A percentile compares a stretch with the other conserved stretches of the same genome.
Evolutionary conservation across 441 rosid species (phyloP).

Genomic region (Gossypium schwendimanii): DNA sequence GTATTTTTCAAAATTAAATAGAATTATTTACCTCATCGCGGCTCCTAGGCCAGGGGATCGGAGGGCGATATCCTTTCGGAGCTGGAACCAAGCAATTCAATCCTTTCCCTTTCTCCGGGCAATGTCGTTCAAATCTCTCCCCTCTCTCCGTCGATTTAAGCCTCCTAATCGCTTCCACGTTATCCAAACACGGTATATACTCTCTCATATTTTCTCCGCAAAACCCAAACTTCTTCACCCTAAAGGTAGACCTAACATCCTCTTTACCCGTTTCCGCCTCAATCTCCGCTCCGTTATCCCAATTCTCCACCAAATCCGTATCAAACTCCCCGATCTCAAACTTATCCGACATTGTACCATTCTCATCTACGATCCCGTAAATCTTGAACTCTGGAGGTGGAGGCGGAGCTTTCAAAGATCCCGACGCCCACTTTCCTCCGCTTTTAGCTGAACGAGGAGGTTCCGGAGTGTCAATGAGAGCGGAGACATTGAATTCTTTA

Average conservation of each 20-base stretch:
- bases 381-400: slow-evolving; percentile 33
- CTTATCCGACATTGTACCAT: slow-evolving; percentile 73
- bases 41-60: slow-evolving; percentile 90
- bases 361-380: slow-evolving; percentile 71
- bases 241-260: slow-evolving; percentile 19
- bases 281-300: slow-evolving; percentile 40
- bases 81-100: slow-evolving; percentile 79
- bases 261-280: slow-evolving; percentile 19
- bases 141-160: slow-evolving; percentile 66
- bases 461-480: slow-evolving; percentile 24
- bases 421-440: background rate
- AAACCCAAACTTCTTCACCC: slow-evolving; percentile 31
- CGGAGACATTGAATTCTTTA: slow-evolving; percentile 40
- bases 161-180: slow-evolving; percentile 53
- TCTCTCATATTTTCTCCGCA: slow-evolving; percentile 64
- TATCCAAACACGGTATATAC: slow-evolving; percentile 90
- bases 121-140: slow-evolving; percentile 80
- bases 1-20: background rate
- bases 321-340: slow-evolving; percentile 82
- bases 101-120: slow-evolving; percentile 52
- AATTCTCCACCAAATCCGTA: slow-evolving; percentile 44
- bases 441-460: background rate
- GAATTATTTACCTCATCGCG: slow-evolving; percentile 68
- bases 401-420: slow-evolving; percentile 11
- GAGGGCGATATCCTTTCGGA: slow-evolving; percentile 60